Evolutionary conservation across 306 rosid genomes (phyloP).

Genomic region (Rosa lucieae): DNA sequence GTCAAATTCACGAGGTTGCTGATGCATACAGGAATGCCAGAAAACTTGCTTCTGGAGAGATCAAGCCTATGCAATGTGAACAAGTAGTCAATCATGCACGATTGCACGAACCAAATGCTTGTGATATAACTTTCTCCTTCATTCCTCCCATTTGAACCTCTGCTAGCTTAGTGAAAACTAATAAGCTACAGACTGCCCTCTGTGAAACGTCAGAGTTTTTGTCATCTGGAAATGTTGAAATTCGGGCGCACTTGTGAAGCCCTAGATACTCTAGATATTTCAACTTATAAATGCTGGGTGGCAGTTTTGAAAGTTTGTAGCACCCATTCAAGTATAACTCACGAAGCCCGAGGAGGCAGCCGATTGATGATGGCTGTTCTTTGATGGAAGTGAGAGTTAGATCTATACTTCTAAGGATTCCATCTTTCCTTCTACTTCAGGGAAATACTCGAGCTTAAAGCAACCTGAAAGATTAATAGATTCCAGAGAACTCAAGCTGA

Average conservation of each 20-base stretch:
- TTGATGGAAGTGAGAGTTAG: not conserved
- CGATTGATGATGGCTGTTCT: not conserved
- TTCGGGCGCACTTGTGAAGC: not conserved
- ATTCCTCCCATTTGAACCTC: no score
- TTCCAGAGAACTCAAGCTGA: not conserved
- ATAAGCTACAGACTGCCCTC: not conserved
- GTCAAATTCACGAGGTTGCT: not conserved
- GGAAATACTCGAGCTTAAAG: not conserved
- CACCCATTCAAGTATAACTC: not conserved
- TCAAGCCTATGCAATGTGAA: not conserved
- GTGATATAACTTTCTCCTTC: no score
- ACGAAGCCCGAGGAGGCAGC: not conserved
- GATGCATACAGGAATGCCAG: not conserved
- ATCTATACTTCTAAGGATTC: not conserved
- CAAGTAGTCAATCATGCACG: not conserved
- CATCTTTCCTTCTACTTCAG: constrained; percentile 3
- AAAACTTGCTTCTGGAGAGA: not conserved
- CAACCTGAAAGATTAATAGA: not conserved
- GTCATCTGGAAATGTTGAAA: not conserved
- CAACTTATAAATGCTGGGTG: not conserved
- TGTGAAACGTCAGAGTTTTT: no score
- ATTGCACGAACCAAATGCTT: no score
- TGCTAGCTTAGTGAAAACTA: not conserved
- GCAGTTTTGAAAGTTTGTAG: not conserved
- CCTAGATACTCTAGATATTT: not conserved